A percentile compares a stretch with the other conserved stretches of the same genome.
These are phyloP conservation scores for Royoungia palumana DNA, from an alignment of 768 basidiomycete species.

Conservation along the genomic window DNA sequence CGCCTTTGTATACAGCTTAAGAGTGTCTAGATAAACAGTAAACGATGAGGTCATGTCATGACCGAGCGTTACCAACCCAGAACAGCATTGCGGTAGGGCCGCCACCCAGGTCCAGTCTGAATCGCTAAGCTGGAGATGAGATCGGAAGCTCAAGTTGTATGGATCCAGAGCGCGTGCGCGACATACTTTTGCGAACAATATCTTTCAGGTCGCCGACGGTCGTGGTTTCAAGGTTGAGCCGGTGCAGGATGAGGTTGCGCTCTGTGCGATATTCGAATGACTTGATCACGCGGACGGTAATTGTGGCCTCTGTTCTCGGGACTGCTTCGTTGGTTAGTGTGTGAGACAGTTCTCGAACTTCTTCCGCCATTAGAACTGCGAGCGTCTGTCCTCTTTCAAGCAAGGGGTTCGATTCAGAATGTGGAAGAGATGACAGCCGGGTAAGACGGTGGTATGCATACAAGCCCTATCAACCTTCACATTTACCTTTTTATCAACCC, in stretches of 20 bases:
- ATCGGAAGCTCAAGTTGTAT: not conserved
- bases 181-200: slow-evolving; percentile 59
- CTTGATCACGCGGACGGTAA: slow-evolving; percentile 93
- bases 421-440: too few species aligned
- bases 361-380: slow-evolving; percentile 26
- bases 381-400: not conserved
- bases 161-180: not conserved
- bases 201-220: slow-evolving; percentile 81
- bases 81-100: slow-evolving; percentile 72
- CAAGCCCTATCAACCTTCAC: too few species aligned
- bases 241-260: slow-evolving; percentile 78
- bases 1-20: slow-evolving; percentile 92
- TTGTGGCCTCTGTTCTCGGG: slow-evolving; percentile 72
- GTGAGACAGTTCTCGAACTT: slow-evolving; percentile 41
- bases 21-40: slow-evolving; percentile 58
- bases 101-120: slow-evolving; percentile 76
- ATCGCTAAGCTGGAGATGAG: slow-evolving; percentile 48
- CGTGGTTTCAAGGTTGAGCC: slow-evolving; percentile 73
- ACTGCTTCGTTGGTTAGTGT: slow-evolving; percentile 60
- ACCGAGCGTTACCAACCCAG: slow-evolving; percentile 52
- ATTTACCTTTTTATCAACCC: too few species aligned
- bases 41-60: not conserved
- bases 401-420: slow-evolving; percentile 24
- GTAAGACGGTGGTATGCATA: too few species aligned
- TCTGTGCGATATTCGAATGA: slow-evolving; percentile 92